These are phyloP conservation scores for Sporodiniella umbellata DNA, from an alignment of 371 early-diverging fungal species.

Conservation along the genomic window DNA sequence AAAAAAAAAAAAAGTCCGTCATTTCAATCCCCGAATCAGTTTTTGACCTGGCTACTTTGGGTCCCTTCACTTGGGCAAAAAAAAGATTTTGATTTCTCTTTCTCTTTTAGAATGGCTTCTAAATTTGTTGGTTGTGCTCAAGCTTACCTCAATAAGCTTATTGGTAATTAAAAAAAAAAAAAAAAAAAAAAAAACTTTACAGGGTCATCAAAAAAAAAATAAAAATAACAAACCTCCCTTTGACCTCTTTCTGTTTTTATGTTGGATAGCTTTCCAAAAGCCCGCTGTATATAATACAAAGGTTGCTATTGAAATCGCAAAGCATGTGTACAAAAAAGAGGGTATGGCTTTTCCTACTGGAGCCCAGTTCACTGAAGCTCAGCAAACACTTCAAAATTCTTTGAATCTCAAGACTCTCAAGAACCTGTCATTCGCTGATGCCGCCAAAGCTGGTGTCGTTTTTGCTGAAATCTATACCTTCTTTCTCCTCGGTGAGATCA, in stretches of 20 bases:
- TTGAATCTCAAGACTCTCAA: conserved; percentile 49
- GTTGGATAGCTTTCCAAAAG: conserved; percentile 36
- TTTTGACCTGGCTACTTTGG: not conserved
- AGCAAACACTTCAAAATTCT: conserved; percentile 46
- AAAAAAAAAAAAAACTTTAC: not conserved
- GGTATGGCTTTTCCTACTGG: conserved; percentile 64
- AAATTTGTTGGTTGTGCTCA: conserved; percentile 21
- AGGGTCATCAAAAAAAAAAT: too few species aligned
- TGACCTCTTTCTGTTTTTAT: too few species aligned
- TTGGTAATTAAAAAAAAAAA: conserved; percentile 22
- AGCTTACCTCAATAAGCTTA: conserved; percentile 26
- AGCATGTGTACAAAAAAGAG: conserved; percentile 70
- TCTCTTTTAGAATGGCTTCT: conserved; percentile 19
- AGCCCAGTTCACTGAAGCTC: conserved; percentile 56
- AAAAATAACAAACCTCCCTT: too few species aligned
- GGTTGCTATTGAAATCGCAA: conserved; percentile 66
- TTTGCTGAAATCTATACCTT: conserved; percentile 68
- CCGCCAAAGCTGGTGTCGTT: conserved; percentile 56
- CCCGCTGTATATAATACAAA: conserved; percentile 57
- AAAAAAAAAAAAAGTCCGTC: too few species aligned
- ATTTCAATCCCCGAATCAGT: not conserved
- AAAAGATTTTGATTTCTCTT: not conserved
- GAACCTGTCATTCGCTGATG: conserved; percentile 44
- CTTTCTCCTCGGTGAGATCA: conserved; percentile 71
- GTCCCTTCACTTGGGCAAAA: not conserved